These are phyloP conservation scores for Pistacia integerrima DNA, from an alignment of 345 rosid species.

Conservation along the genomic window DNA sequence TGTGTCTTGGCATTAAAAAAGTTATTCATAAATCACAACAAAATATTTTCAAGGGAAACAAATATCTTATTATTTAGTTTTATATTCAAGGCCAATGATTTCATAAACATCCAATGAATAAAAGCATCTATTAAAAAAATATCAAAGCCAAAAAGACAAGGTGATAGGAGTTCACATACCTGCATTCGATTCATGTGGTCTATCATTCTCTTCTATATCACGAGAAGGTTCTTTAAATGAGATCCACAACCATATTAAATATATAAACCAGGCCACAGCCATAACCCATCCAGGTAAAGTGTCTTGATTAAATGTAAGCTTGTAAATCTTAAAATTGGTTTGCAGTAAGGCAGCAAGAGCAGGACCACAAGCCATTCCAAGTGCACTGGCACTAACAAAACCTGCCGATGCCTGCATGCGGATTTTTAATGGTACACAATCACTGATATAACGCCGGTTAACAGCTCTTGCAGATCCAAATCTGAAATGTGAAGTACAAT, in stretches of 20 bases:
- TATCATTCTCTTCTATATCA: slow-evolving; percentile 48
- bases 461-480: slow-evolving; percentile 99
- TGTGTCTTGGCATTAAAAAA: not conserved
- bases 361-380: slow-evolving; percentile 99
- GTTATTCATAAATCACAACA: not conserved
- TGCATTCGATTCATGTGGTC: slow-evolving; percentile 40
- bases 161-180: slow-evolving; percentile 39
- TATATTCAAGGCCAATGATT: not conserved
- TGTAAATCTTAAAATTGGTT: slow-evolving; percentile 73
- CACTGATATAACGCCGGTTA: slow-evolving; percentile 95
- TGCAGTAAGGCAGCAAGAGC: slow-evolving; percentile 97
- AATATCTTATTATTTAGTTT: not conserved
- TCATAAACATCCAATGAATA: not conserved
- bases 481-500: slow-evolving; percentile 46
- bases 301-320: slow-evolving; percentile 70
- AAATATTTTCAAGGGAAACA: not conserved
- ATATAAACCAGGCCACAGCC: slow-evolving; percentile 89
- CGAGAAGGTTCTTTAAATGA: slow-evolving; percentile 84
- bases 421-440: slow-evolving; percentile 84
- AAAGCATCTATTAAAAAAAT: not conserved
- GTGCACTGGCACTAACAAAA: slow-evolving; percentile 99
- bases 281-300: slow-evolving; percentile 99
- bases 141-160: slow-evolving; percentile 1
- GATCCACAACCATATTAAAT: slow-evolving; percentile 80
- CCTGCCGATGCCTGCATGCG: slow-evolving; percentile 99